Percentiles rank a stretch among this genome's conserved stretches.
Conservation (phyloP, 2,329 filamentous ascomycete species). For the Calonectria pseudoreteaudii region DNA sequence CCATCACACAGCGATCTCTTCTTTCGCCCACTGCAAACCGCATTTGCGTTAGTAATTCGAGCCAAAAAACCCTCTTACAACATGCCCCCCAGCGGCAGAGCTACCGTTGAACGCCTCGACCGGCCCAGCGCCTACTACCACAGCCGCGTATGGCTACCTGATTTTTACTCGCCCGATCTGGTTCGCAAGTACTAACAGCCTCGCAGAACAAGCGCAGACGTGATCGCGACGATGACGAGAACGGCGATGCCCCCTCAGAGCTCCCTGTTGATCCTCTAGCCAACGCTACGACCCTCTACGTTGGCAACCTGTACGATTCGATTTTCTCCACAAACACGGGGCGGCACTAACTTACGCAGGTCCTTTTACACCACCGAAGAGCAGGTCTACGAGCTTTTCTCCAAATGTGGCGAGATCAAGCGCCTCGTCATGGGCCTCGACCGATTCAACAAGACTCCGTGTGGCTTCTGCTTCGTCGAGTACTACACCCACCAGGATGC, state of each 20-base stretch:
- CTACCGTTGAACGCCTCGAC: constrained; percentile 92
- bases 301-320: constrained; percentile 83
- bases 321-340: constrained; percentile 2
- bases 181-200: constrained; percentile 13
- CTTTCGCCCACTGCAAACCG: not conserved
- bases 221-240: constrained; percentile 69
- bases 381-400: constrained; percentile 97
- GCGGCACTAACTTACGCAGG: constrained; percentile 55
- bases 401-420: constrained; percentile 98
- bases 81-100: constrained; percentile 64
- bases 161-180: not conserved
- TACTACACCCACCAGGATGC: constrained; percentile 99
- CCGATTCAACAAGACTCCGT: constrained; percentile 96
- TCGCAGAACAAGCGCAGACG: constrained; percentile 78
- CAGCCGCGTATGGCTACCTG: constrained; percentile 72
- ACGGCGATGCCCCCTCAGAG: constrained; percentile 60
- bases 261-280: constrained; percentile 75
- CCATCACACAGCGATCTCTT: not conserved
- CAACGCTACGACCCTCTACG: constrained; percentile 94
- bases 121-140: constrained; percentile 94
- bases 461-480: constrained; percentile 99
- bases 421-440: constrained; percentile 97
- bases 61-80: constrained; percentile 18
- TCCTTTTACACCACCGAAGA: constrained; percentile 99
- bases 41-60: not conserved